Conservation (phyloP, 495 filamentous ascomycete genomes). For the Lepraria neglecta region DNA sequence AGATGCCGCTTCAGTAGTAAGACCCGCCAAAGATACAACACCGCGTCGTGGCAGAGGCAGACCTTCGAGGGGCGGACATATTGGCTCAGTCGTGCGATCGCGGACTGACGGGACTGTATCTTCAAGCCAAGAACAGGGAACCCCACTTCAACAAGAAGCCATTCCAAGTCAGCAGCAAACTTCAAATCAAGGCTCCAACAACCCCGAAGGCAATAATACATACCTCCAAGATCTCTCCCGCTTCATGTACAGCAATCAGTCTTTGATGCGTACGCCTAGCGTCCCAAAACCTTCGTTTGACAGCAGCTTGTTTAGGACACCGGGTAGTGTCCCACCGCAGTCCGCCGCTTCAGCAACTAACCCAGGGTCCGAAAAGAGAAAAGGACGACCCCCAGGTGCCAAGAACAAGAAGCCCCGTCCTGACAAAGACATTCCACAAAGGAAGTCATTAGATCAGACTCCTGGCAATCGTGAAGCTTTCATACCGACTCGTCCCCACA, state of each 20-base stretch:
- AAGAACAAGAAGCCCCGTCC: constrained; percentile 21
- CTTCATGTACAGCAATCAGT: not conserved
- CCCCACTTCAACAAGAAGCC: not conserved
- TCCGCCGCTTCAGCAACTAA: not conserved
- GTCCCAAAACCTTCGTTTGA: not conserved
- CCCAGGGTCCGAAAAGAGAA: constrained; percentile 9
- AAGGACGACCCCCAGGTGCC: constrained; percentile 19
- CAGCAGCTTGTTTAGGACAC: too few relatives aligned
- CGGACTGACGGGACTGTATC: not conserved
- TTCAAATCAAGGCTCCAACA: not conserved
- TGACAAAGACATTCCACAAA: constrained; percentile 21
- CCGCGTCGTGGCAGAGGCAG: not conserved
- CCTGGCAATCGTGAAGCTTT: not conserved
- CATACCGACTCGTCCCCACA: constrained; percentile 5
- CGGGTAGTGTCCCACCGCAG: too few relatives aligned
- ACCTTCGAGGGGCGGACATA: not conserved
- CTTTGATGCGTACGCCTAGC: not conserved
- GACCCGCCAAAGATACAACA: not conserved
- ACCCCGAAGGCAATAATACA: not conserved
- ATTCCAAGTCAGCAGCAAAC: not conserved
- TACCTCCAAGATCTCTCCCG: not conserved
- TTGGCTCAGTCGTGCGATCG: not conserved
- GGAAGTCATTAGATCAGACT: not conserved
- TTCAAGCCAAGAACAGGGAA: not conserved
- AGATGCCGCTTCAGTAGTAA: not conserved